Evolutionary conservation across 23 red algal genomes (phyloP), one percentile per base, ranked within the genome.

Genomic region (Gracilaria domingensis): DNA sequence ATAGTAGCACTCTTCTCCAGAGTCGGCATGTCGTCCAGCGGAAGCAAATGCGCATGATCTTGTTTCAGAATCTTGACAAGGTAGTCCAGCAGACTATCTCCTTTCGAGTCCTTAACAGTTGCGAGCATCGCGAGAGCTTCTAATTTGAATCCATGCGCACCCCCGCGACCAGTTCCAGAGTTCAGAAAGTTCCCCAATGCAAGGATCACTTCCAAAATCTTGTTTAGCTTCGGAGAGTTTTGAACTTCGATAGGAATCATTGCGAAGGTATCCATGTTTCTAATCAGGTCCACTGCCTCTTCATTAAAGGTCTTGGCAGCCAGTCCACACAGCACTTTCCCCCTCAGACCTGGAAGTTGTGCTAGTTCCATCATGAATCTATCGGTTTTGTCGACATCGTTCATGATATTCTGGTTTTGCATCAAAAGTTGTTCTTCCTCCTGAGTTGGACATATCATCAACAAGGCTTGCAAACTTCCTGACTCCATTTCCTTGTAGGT

Each of bases 171-270:
- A 30, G 97, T 99, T 77, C 97, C 97, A 8, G 93, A 95, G 79
- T 99, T 99, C 16, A 99, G 62, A 64, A 95, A 95, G 75, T 99
- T 99, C 30, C 97, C 97, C 13, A 99, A 40, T 30, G 92, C 92
- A 25, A 99, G 94, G 12, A 96, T 89, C 14, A 85, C 75, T 79
- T 93, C 94, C 21, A 99, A 79, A 35, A 88, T 84, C 30, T 88
- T 81, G 34, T 67, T 80, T 47, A 99, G 56, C 84, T 95, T 94
- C 0, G 36, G 33, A 56, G 92, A 95, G 61, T 88, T 90, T 80
- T 92, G 74, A 54, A 98, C 66, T 53, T 98, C 96, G 48, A 80
- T 79, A n/a, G 96, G 96, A 76, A 98, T 95, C 88, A 93, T 94
- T 4, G 89, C 90, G 91, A 82, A 98, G 30, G 96, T 94, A 59